Evolutionary conservation across 495 filamentous ascomycete genomes (phyloP).

Genomic region (Aeminium ludgeri): DNA sequence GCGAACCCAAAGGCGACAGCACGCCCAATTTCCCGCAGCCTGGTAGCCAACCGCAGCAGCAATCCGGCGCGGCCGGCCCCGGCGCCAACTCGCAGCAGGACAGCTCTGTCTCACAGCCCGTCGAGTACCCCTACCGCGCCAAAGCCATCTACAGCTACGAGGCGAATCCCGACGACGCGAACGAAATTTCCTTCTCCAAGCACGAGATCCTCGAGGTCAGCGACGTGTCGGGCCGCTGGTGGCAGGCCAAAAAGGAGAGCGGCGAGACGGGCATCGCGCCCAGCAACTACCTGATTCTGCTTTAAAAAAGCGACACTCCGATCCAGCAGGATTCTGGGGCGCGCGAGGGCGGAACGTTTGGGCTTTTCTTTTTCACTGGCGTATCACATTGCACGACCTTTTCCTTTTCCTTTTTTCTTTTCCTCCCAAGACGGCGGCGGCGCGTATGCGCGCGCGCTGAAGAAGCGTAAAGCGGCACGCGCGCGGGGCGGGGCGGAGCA

Average conservation of each 20-base stretch:
- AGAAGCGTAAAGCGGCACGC: too few relatives aligned
- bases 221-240: slow-evolving; percentile 94
- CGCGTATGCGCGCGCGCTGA: too few relatives aligned
- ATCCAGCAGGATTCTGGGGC: too few relatives aligned
- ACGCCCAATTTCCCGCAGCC: slow-evolving; percentile 22
- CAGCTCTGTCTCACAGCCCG: slow-evolving; percentile 44
- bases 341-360: too few relatives aligned
- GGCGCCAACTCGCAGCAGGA: slow-evolving; percentile 3
- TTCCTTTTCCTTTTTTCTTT: too few relatives aligned
- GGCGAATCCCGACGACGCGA: slow-evolving; percentile 92
- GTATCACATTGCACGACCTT: too few relatives aligned
- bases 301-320: too few relatives aligned
- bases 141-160: slow-evolving; percentile 99
- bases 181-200: slow-evolving; percentile 94
- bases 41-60: slow-evolving; percentile 14
- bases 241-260: slow-evolving; percentile 89
- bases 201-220: slow-evolving; percentile 94
- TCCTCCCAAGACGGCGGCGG: too few relatives aligned
- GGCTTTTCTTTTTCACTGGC: too few relatives aligned
- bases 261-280: slow-evolving; percentile 96
- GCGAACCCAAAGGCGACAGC: slow-evolving; percentile 22
- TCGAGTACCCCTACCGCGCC: slow-evolving; percentile 90
- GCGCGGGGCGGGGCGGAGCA: too few relatives aligned
- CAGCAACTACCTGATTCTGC: slow-evolving; percentile 91
- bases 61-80: slow-evolving; percentile 1